A percentile compares a stretch with the other conserved stretches of the same genome.
Evolutionary conservation across 2,329 filamentous ascomycete species (phyloP).

Genomic region (Colletotrichum cordylinicola): DNA sequence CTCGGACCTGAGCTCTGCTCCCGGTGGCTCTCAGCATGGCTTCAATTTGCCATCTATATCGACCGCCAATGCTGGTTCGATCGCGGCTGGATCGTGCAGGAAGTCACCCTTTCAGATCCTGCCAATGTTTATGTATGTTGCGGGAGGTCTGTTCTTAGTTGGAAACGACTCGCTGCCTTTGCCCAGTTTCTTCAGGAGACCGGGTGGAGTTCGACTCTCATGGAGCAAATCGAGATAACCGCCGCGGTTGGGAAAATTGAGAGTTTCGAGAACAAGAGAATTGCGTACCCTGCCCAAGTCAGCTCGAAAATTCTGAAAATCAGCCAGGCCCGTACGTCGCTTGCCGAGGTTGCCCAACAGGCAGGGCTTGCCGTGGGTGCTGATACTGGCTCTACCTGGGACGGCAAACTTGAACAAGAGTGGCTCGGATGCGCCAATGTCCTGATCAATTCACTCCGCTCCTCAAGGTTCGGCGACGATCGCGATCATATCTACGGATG

Average conservation of each 20-base stretch:
- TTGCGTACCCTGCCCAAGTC: not conserved
- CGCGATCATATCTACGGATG: conserved; percentile 25
- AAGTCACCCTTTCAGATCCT: conserved; percentile 17
- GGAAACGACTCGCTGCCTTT: not conserved
- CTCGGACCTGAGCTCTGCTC: conserved; percentile 5
- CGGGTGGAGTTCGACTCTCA: not conserved
- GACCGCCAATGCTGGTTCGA: conserved; percentile 10
- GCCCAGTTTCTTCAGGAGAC: not conserved
- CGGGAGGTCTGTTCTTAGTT: not conserved
- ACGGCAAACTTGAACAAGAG: not conserved
- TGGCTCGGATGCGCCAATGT: not conserved
- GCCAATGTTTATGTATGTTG: conserved; percentile 11
- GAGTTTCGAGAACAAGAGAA: not conserved
- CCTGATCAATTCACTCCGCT: not conserved
- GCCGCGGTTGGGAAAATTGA: no score
- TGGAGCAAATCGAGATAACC: not conserved
- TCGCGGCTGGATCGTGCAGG: conserved; percentile 26
- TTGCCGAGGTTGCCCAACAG: not conserved
- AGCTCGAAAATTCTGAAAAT: not conserved
- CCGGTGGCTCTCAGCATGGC: not conserved
- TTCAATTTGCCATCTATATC: not conserved
- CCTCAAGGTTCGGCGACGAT: conserved; percentile 17
- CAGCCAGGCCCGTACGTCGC: not conserved
- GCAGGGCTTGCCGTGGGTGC: not conserved
- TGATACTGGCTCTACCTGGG: not conserved